Percentiles rank a stretch among this genome's conserved stretches.
Evolutionary conservation across 2,329 filamentous ascomycete genomes (phyloP).

Genomic region (Fusarium acutatum): DNA sequence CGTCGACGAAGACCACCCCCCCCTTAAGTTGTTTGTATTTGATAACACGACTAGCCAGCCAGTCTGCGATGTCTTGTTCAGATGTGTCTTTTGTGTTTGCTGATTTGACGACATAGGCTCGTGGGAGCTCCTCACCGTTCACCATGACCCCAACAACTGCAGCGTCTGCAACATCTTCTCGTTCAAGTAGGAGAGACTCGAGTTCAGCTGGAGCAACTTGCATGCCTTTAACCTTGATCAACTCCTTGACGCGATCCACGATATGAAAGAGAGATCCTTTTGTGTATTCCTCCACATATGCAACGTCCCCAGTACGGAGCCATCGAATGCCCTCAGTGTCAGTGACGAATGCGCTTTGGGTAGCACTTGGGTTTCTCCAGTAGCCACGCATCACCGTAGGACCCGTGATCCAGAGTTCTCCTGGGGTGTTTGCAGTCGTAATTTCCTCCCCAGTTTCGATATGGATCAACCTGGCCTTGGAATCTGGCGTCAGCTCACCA

Average conservation of each 20-base stretch:
- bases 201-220: slow-evolving; percentile 67
- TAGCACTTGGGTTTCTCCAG: slow-evolving; percentile 76
- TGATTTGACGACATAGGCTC: slow-evolving; percentile 66
- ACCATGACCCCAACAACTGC: slow-evolving; percentile 69
- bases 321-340: slow-evolving; percentile 65
- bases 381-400: slow-evolving; percentile 81
- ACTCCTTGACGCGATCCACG: slow-evolving; percentile 76
- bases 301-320: slow-evolving; percentile 80
- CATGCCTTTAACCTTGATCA: slow-evolving; percentile 69
- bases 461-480: slow-evolving; percentile 71
- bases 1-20: slow-evolving; percentile 73
- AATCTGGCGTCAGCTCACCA: slow-evolving; percentile 49
- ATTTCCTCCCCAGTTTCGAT: slow-evolving; percentile 62
- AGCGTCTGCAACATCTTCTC: slow-evolving; percentile 63
- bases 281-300: slow-evolving; percentile 68
- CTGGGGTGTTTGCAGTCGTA: slow-evolving; percentile 60
- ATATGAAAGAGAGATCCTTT: slow-evolving; percentile 65
- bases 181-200: slow-evolving; percentile 50
- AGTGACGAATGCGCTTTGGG: slow-evolving; percentile 61
- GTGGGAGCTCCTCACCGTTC: slow-evolving; percentile 65
- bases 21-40: slow-evolving; percentile 74
- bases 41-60: slow-evolving; percentile 70
- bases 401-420: slow-evolving; percentile 77
- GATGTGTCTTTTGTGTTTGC: slow-evolving; percentile 27
- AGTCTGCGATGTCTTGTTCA: slow-evolving; percentile 63